phyloP scores from a whole-genome alignment of 2,329 filamentous ascomycete genomes.

The Tolypocladium tropicale region DNA sequence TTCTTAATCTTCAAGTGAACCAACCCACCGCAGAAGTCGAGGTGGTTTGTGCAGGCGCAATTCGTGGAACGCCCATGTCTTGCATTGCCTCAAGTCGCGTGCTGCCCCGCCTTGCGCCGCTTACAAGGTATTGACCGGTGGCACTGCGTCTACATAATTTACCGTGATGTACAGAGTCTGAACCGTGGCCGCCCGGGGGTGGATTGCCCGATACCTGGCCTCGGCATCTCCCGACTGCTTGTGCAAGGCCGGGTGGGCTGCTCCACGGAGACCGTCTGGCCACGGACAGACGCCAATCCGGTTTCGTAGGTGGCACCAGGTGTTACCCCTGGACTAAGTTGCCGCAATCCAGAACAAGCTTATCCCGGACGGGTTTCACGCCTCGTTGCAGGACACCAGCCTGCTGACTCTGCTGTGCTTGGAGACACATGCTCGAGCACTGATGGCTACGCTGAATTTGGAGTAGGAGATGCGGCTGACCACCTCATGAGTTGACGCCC shows the following conservation, averaged over 20 bases:
- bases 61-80: background rate
- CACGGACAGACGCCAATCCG: constrained; percentile 6
- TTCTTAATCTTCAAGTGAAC: background rate
- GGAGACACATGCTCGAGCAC: background rate
- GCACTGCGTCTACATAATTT: background rate
- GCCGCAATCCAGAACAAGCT: constrained; percentile 4
- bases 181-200: background rate
- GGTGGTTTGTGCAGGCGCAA: background rate
- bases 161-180: background rate
- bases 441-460: background rate
- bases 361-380: constrained; percentile 8
- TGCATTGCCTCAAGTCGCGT: background rate
- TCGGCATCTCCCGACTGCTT: constrained; percentile 6
- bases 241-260: background rate
- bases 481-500: background rate
- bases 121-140: background rate
- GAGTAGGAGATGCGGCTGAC: background rate
- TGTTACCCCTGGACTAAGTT: constrained; percentile 6
- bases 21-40: background rate
- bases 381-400: constrained; percentile 6
- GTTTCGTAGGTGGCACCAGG: constrained; percentile 9
- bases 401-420: background rate
- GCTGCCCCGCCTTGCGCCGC: background rate
- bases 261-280: constrained; percentile 1
- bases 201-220: background rate